A percentile compares a stretch with the other conserved stretches of the same genome.
These are phyloP conservation scores for Chaetomiaceae sp. DNA, from an alignment of 2,329 filamentous ascomycete species.

Conservation along the genomic window DNA sequence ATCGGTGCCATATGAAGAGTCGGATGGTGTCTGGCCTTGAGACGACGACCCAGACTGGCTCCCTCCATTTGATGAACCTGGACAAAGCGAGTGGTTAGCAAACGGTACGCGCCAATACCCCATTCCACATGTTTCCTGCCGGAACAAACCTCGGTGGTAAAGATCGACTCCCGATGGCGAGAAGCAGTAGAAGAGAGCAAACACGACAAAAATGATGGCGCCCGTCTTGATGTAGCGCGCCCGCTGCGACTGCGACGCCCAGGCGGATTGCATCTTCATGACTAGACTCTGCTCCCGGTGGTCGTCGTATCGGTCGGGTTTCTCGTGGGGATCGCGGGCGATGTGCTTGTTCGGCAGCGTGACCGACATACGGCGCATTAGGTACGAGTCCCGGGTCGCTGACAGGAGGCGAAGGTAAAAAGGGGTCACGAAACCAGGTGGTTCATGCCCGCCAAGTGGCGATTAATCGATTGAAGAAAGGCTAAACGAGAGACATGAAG, in stretches of 20 bases:
- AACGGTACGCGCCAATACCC: not conserved
- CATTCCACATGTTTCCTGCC: not conserved
- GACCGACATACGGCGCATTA: constrained; percentile 64
- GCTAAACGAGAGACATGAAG: constrained; percentile 25
- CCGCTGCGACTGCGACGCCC: constrained; percentile 61
- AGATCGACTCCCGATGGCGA: constrained; percentile 56
- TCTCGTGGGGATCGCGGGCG: constrained; percentile 60
- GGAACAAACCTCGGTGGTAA: constrained; percentile 42
- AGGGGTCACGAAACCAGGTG: not conserved
- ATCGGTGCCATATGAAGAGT: constrained; percentile 61
- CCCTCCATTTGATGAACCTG: too few relatives aligned
- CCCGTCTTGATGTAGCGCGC: constrained; percentile 63
- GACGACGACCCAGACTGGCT: not conserved
- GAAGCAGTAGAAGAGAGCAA: constrained; percentile 61
- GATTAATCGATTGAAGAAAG: constrained; percentile 10
- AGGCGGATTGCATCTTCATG: constrained; percentile 53
- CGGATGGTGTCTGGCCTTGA: constrained; percentile 51
- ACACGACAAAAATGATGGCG: constrained; percentile 55
- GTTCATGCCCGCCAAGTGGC: constrained; percentile 14
- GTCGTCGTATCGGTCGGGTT: constrained; percentile 55
- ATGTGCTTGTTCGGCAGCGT: constrained; percentile 59
- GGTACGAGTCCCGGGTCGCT: constrained; percentile 11
- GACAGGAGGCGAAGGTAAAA: not conserved
- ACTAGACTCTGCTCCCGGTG: constrained; percentile 44
- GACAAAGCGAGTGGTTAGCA: too few relatives aligned